Percentiles rank a stretch among this genome's conserved stretches.
phyloP scores from a whole-genome alignment of 768 basidiomycete species.

The Candolleomyces eurysporus region DNA sequence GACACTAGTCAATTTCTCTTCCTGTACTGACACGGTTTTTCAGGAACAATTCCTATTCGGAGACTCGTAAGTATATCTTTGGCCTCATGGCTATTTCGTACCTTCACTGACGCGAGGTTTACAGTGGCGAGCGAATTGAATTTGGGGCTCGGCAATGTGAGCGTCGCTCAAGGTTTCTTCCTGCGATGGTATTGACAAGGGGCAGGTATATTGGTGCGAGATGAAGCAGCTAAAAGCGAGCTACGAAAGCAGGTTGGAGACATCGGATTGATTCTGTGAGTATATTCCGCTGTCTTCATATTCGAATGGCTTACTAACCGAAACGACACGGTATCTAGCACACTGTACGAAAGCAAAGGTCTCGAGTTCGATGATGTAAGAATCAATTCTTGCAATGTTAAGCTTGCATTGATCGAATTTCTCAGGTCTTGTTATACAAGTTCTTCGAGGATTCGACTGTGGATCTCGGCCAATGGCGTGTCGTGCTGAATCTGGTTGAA shows the following conservation, averaged over 20 bases:
- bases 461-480: constrained; percentile 55
- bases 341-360: constrained; percentile 64
- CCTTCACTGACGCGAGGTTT: too few species aligned
- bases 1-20: too few species aligned
- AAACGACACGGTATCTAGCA: constrained; percentile 26
- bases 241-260: constrained; percentile 55
- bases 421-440: constrained; percentile 68
- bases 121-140: constrained; percentile 49
- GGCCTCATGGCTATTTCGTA: too few species aligned
- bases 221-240: constrained; percentile 47
- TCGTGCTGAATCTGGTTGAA: constrained; percentile 45
- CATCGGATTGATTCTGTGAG: constrained; percentile 59
- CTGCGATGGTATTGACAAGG: neutral
- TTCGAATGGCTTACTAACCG: neutral
- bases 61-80: constrained; percentile 23
- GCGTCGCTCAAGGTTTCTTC: constrained; percentile 30
- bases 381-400: neutral
- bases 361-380: constrained; percentile 64
- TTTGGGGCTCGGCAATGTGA: constrained; percentile 68
- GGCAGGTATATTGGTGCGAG: constrained; percentile 67
- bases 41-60: constrained; percentile 56
- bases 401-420: neutral
- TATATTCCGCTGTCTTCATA: neutral
- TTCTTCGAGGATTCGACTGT: constrained; percentile 68
- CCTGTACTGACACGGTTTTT: too few species aligned